Base-by-base conservation (phyloP, 1,284 basidiomycete species). In the Cryptococcus deneoformans region DNA sequence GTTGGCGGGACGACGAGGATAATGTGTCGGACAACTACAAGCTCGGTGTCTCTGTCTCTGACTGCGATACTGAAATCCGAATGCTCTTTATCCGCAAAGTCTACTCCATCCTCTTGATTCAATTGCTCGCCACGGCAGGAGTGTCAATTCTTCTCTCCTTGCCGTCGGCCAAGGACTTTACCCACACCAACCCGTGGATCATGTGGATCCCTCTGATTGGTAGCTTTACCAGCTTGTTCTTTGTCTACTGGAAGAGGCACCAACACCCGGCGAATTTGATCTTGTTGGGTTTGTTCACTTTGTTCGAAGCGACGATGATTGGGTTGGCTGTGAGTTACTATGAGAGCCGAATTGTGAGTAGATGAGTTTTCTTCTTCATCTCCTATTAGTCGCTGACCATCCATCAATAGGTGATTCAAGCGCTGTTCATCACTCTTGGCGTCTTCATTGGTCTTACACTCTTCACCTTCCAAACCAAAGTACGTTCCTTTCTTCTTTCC, bases 391-490 rank as follows among this genome's bases (percentile, higher is more conserved):
- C 40, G 12, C 46, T 9, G 6, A 29, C 3, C 53, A 52, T 35
- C 54, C 39, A 24, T 62, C 11, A 60, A 52, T 16, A 80, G 63
- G 79, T 83, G 12, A 70, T 83, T 12, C 80, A 83, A 69, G 82
- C 83, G 0, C 66, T 83, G 46, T 66, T 81, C 58, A 80, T 83
- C 62, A 83, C 82, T 7, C 69, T 76, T n/a, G 81, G 80, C 49
- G 77, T 82, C 34, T 83, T 83, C 63, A 63, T 78, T 47, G 82
- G 82, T 20, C 74, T 84, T 20, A 80, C 80, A 0, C 68, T 83
- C 35, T 83, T 83, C 71, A 83, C 82, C 6, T 76, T 78, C 66
- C 77, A 79, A 66, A 76, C 76, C 58, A 79, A 77, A 64, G 72
- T 73, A 43, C 48, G 71, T 16, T 42, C 65, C 63, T 50, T 55